These are phyloP conservation scores for Calonectria fujianensis DNA, from an alignment of 2,329 filamentous ascomycete genomes.

Conservation along the genomic window DNA sequence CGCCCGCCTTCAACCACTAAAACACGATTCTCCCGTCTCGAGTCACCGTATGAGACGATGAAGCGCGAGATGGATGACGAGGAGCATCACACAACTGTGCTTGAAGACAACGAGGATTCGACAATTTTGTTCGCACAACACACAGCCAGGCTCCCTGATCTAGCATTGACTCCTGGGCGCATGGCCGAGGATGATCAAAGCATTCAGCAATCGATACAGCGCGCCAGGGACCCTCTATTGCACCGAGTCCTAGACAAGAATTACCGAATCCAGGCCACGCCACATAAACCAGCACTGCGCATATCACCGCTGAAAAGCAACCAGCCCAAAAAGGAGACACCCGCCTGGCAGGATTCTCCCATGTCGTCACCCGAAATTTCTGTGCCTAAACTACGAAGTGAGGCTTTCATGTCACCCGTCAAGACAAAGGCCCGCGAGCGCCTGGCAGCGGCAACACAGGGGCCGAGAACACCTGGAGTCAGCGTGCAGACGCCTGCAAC, in stretches of 20 bases:
- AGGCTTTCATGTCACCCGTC: constrained; percentile 88
- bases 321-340: constrained; percentile 59
- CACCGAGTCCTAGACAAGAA: constrained; percentile 97
- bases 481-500: constrained; percentile 86
- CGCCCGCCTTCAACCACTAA: constrained; percentile 70
- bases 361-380: constrained; percentile 86
- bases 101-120: constrained; percentile 65
- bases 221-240: constrained; percentile 83
- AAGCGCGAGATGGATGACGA: constrained; percentile 78
- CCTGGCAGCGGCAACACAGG: constrained; percentile 64
- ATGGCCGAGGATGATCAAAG: constrained; percentile 59
- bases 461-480: constrained; percentile 84
- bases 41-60: constrained; percentile 85
- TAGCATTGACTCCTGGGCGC: constrained; percentile 78
- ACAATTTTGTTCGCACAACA: constrained; percentile 71
- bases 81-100: constrained; percentile 60
- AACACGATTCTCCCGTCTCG: constrained; percentile 77
- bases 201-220: constrained; percentile 60
- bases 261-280: constrained; percentile 94
- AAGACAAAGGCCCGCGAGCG: constrained; percentile 67
- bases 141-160: constrained; percentile 75
- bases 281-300: constrained; percentile 75
- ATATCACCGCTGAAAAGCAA: constrained; percentile 68
- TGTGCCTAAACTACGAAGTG: constrained; percentile 87
- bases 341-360: constrained; percentile 74